These are phyloP conservation scores for Fusarium udum DNA, from an alignment of 2,329 filamentous ascomycete genomes.

Conservation along the genomic window DNA sequence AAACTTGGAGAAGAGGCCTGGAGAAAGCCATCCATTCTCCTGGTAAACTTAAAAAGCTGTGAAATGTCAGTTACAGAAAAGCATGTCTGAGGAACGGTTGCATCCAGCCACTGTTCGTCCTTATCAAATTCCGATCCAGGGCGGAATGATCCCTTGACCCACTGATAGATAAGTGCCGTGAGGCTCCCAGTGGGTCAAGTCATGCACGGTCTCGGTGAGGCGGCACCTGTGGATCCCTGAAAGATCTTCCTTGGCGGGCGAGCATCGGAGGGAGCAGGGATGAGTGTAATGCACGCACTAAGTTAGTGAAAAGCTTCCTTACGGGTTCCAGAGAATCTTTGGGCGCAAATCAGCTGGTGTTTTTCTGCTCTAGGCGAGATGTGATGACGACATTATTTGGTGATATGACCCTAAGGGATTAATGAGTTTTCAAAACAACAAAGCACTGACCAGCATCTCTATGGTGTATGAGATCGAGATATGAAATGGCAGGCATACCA, in stretches of 20 bases:
- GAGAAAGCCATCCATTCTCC: not conserved
- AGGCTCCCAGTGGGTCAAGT: slow-evolving; percentile 13
- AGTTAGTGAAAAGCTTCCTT: slow-evolving; percentile 1
- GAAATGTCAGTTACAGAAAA: not conserved
- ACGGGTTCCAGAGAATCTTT: not conserved
- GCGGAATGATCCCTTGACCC: slow-evolving; percentile 6
- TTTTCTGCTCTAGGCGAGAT: not conserved
- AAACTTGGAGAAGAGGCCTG: not conserved
- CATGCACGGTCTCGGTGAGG: slow-evolving; percentile 18
- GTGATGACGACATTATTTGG: slow-evolving; percentile 11
- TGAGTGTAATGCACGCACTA: slow-evolving; percentile 3
- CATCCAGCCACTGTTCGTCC: not conserved
- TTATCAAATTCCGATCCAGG: not conserved
- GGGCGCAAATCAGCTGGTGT: not conserved
- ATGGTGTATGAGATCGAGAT: not conserved
- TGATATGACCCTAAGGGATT: not conserved
- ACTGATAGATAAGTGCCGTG: slow-evolving; percentile 18
- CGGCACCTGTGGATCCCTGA: not conserved
- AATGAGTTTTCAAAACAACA: not conserved
- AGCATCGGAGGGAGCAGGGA: slow-evolving; percentile 2
- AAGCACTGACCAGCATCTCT: not conserved
- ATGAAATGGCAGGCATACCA: not conserved
- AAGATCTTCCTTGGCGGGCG: slow-evolving; percentile 17
- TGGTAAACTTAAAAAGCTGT: not conserved
- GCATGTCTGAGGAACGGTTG: not conserved